These are phyloP conservation scores for Prunus yedoensis DNA, from an alignment of 331 rosid species.

Conservation along the genomic window DNA sequence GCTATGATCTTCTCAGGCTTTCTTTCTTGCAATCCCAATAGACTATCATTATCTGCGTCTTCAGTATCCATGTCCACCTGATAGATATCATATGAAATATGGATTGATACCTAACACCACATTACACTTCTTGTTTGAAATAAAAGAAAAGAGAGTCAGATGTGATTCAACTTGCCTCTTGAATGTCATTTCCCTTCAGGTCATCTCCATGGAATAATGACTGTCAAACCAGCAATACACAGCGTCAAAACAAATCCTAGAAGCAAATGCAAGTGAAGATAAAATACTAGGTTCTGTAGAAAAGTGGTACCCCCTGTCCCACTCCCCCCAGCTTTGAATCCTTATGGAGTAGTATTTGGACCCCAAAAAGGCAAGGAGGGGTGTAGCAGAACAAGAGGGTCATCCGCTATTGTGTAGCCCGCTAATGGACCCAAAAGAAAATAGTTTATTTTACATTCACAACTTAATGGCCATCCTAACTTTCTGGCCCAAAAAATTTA, in stretches of 20 bases:
- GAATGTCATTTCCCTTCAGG: conserved; percentile 75
- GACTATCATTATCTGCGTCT: conserved; percentile 56
- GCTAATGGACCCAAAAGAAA: too few relatives aligned
- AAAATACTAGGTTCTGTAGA: too few relatives aligned
- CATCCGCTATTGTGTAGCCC: too few relatives aligned
- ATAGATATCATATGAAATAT: conserved; percentile 20
- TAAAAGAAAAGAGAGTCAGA: background rate
- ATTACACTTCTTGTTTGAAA: background rate
- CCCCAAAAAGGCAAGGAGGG: too few relatives aligned
- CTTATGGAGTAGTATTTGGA: background rate
- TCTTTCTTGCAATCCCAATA: conserved; percentile 46
- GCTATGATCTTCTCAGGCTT: conserved; percentile 43
- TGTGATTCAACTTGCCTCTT: conserved; percentile 58
- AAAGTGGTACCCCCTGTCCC: background rate
- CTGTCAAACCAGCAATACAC: conserved; percentile 47
- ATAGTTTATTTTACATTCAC: background rate
- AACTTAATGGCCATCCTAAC: background rate
- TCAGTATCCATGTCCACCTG: conserved; percentile 99
- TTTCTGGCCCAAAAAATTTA: background rate
- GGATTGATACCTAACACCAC: background rate
- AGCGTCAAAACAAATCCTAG: conserved; percentile 25
- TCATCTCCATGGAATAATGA: conserved; percentile 86
- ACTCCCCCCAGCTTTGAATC: background rate
- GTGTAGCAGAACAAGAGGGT: too few relatives aligned
- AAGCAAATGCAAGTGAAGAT: conserved; percentile 12